Base-by-base conservation (phyloP, 2,329 filamentous ascomycete genomes). In the Ustulina deusta region DNA sequence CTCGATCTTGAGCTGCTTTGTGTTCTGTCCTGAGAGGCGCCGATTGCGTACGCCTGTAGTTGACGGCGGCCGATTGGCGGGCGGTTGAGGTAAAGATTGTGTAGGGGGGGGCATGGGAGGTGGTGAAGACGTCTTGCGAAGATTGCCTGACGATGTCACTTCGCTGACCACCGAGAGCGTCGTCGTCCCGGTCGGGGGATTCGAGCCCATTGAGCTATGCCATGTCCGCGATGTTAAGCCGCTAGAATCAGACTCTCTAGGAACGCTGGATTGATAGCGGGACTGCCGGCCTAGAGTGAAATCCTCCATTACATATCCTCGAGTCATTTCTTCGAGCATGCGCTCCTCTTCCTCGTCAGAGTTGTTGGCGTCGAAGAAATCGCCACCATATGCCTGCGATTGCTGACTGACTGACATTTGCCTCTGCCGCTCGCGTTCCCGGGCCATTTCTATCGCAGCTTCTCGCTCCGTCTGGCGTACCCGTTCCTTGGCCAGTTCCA, bases 1-100 rank as follows among this genome's bases (percentile, higher is more conserved):
- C 79, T 97, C 93, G 63, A 98, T 97, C 81, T 94, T 97, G 58
- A 98, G 83, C 75, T 94, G 92, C 77, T 92, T 94, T 15, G 87
- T 83, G 74, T 93, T 93, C 73, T 93, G 90, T 7, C 91, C 92
- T 3, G 94, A 97, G 36, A 97, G 82, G 69, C 94, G 88, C 68
- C 94, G 87, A 73, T 87, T 93, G 61, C 93, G 87, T 59, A 97
- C 92, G 46, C 89, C 77, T 2, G 83, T 75, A 4, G 72, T 72
- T 5, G 74, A 75, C 13, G 79, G 77, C 11, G 72, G 75, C 38
- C 78, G 79, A 11, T 76, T 71, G 1, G 84, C 61, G 7, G 76
- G 85, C 3, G 84, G 74, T 58, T 84, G 81, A 1, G 83, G 83
- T 42, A 84, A 75, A 13, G 83, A 81, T 51, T 83, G 81, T 6